Evolutionary conservation across 2,329 filamentous ascomycete species (phyloP), one percentile per base, ranked within the genome.

Genomic region (Botrytis byssoidea): DNA sequence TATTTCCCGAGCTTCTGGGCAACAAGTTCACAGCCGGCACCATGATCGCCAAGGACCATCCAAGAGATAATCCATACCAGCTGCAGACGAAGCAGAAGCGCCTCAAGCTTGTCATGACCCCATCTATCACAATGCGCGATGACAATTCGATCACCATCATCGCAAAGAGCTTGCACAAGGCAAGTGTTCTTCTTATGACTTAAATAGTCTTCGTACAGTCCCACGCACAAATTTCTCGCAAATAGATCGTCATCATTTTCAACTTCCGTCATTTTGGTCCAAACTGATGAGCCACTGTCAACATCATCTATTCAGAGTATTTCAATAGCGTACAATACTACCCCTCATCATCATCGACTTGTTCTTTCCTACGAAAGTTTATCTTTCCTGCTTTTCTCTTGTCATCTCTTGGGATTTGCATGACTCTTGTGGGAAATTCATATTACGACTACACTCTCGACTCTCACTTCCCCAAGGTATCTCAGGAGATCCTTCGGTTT

Each of bases 51-150:
- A 77, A 76, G 51, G 86, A 87, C 80, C 83, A 83, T 63, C 82
- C 83, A 37, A 76, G 79, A 51, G 77, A 82, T 42, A 82, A 85
- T 51, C 81, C 83, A 0, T 79, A 82, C 72, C 82, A 84, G 70
- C 79, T 89, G 32, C 86, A 88, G 81, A 81, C 83, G 9, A 83
- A 83, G 77, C 86, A 88, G 77, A 85, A 83, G 81, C 85, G 87
- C 8, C 80, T 89, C n/a, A 85, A 85, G 71, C 82, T 88, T 2
- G 85, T 87, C 42, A 85, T 87, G 8, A 88, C 87, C 0, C 88
- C 88, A 0, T 84, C 86, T 14, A 84, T 89, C 64, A 88, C 86
- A 2, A 84, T 87, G 77, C 83, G 87, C 46, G 87, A 88, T 75
- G 87, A 89, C 55, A 75, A 76, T 46, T 76, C 77, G 0, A 74